Base-by-base conservation (phyloP, 169 alveolate species). In the Plasmodium malariae region DNA sequence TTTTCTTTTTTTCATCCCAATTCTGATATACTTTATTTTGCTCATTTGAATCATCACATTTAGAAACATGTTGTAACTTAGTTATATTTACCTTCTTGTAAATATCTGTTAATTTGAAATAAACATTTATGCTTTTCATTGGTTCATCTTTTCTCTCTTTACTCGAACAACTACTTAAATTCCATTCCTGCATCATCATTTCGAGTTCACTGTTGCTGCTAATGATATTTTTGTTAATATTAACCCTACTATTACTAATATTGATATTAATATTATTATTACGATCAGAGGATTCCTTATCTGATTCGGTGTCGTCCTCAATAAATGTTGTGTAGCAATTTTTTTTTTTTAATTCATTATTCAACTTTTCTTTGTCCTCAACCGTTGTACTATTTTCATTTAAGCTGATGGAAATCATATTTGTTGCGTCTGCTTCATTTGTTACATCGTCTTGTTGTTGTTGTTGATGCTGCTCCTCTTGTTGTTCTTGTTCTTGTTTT, bases 81-180 rank as follows among this genome's bases (percentile, higher is more conserved):
- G 68, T 80, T 63, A 80, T 67, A 37, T 48, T 80, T 12, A 80
- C 72, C 11, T 49, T 63, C 34, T 55, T 80, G 40, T 60, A 49
- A 3, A 21, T 28, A 80, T 51, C 62, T 19, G 30, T 67, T 67
- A 67, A 21, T 24, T 80, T 48, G 62, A 80, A 80, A 57, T 80
- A 80, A 21, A 80, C 19, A 59, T 67, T 80, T 49, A 80, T 80
- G 43, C 74, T 34, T 34, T 67, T 80, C n/a, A 17, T 3, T 51
- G n/a, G 60, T 28, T 67, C 30, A 24, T 65, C 72, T 59, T 54
- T 65, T 37, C 11, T 51, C 51, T 49, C 72, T 21, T 36, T 21
- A 28, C 4, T 32, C 19, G 5, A 19, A 57, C 11, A 30, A 60
- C 32, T 17, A 4, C 37, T 60, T 4, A 26, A 9, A n/a, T n/a